Evolutionary conservation across 306 rosid species (phyloP), one percentile per base, ranked within the genome.

Genomic region (Prunus davidiana): DNA sequence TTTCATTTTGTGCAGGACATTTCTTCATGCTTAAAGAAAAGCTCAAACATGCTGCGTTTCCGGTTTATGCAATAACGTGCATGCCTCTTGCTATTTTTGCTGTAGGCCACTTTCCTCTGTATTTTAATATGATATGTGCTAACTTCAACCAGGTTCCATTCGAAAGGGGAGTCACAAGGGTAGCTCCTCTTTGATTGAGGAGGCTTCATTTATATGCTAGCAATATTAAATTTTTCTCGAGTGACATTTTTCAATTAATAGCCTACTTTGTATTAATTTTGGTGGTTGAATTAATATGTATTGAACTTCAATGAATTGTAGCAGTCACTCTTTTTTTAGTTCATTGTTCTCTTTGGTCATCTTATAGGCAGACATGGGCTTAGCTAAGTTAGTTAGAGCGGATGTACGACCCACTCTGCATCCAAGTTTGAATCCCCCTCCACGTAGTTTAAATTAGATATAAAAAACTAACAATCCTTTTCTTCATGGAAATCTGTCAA

Each of bases 1-100:
- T 75, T 28, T 78, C 94, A 0, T 91, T 88, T 19, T 83, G 91
- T 0, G 79, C 91, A 0, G 93, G 82, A 0, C 89, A 89, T 64
- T 88, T 79, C 81, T 83, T 84, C 12, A 81, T 85, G 72, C 78
- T 88, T 0, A 73, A 72, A 43, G 82, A 86, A 10, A 76, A 70
- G 19, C 79, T 84, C 32, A 77, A 75, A 27, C 43, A 66, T 0
- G 70, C 76, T 0, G 65, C 82, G 2, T 70, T 89, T 47, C 80
- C 87, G 0, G 65, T 89, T 2, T 88, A 87, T 46, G 67, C 79
- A 0, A 76, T 82, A 10, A 82, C 88, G 4, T 86, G 88, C 43
- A 55, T 84, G 62, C 93, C 94, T 0, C 61, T 80, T 1, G 22
- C 81, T 2, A 77, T 89, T 77, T 89, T 83, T 34, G 90, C 88